Conservation (phyloP, 768 basidiomycete genomes). For the Amanita muscaria region DNA sequence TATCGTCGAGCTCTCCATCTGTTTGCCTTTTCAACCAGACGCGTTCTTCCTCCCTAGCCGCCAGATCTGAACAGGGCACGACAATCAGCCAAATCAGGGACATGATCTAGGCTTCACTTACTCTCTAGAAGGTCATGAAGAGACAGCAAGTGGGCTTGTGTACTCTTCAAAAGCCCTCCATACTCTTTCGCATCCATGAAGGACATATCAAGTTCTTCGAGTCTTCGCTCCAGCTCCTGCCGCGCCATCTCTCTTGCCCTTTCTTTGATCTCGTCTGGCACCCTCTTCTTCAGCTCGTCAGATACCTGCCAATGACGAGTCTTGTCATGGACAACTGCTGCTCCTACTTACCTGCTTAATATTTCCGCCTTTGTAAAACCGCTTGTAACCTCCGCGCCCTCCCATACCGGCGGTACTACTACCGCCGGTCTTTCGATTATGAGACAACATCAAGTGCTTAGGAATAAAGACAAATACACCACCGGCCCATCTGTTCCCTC, state of each 20-base stretch:
- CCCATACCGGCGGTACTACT: slow-evolving; percentile 60
- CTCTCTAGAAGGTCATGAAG: slow-evolving; percentile 56
- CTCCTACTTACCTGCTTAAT: slow-evolving; percentile 43
- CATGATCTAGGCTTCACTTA: slow-evolving; percentile 21
- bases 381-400: slow-evolving; percentile 60
- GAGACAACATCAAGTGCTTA: background rate
- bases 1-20: slow-evolving; percentile 64
- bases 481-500: slow-evolving; percentile 59
- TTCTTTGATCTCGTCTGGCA: slow-evolving; percentile 54
- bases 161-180: slow-evolving; percentile 39
- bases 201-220: slow-evolving; percentile 59
- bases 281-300: slow-evolving; percentile 44
- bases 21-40: slow-evolving; percentile 67
- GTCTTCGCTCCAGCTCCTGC: slow-evolving; percentile 47
- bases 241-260: slow-evolving; percentile 60
- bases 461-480: slow-evolving; percentile 33
- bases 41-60: slow-evolving; percentile 61
- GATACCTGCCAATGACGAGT: slow-evolving; percentile 28
- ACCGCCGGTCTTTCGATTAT: slow-evolving; percentile 43
- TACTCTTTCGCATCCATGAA: slow-evolving; percentile 48
- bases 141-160: slow-evolving; percentile 51
- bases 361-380: slow-evolving; percentile 52
- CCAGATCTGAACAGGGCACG: slow-evolving; percentile 35
- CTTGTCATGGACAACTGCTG: background rate
- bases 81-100: background rate